Evolutionary conservation across 768 basidiomycete species (phyloP).

Genomic region (Lentinula sp.): DNA sequence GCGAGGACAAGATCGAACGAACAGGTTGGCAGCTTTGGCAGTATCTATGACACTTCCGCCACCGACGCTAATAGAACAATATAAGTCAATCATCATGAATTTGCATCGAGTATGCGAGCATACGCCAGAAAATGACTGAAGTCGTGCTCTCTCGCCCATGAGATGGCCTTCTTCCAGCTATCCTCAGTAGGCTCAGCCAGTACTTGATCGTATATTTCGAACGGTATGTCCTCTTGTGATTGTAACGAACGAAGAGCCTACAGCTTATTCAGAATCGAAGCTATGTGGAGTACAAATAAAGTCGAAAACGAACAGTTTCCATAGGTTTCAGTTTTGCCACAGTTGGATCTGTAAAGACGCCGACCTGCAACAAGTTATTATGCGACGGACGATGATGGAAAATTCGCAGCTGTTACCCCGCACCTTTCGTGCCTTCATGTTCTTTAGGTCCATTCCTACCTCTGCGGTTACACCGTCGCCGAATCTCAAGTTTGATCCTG

Average conservation of each 20-base stretch:
- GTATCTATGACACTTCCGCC: slow-evolving; percentile 97
- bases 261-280: neutral
- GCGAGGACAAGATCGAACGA: slow-evolving; percentile 12
- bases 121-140: slow-evolving; percentile 93
- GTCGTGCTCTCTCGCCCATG: slow-evolving; percentile 80
- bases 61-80: slow-evolving; percentile 50
- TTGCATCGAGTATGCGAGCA: slow-evolving; percentile 18
- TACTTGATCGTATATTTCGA: slow-evolving; percentile 76
- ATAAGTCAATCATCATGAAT: neutral
- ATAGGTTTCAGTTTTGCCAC: slow-evolving; percentile 78
- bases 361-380: slow-evolving; percentile 50
- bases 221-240: slow-evolving; percentile 66
- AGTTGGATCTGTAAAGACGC: slow-evolving; percentile 88
- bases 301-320: slow-evolving; percentile 53
- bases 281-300: neutral
- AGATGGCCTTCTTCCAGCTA: slow-evolving; percentile 83
- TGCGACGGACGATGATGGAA: neutral
- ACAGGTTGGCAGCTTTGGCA: slow-evolving; percentile 92
- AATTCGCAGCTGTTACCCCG: neutral
- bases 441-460: slow-evolving; percentile 91
- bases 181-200: slow-evolving; percentile 90
- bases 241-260: slow-evolving; percentile 80
- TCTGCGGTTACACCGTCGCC: slow-evolving; percentile 87
- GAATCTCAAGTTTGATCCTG: slow-evolving; percentile 84
- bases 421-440: slow-evolving; percentile 87